Evolutionary conservation across 148 eudicot genomes (phyloP).

Genomic region (Cornus florida): DNA sequence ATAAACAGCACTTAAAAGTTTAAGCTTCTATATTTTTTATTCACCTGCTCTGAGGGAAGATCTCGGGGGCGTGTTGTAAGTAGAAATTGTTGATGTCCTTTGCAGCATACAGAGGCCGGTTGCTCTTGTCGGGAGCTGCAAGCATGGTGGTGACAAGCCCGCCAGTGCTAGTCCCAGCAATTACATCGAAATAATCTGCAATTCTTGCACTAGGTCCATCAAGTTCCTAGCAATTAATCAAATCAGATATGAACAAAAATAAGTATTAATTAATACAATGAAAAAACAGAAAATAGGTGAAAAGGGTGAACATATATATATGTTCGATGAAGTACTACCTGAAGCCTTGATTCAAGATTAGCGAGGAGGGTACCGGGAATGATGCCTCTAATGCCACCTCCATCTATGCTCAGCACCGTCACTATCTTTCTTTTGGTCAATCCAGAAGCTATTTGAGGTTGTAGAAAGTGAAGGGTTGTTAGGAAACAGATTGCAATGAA

Average conservation of each 20-base stretch:
- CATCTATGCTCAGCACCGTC: constrained; percentile 25
- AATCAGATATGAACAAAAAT: background rate
- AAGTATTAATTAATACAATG: background rate
- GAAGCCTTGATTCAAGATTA: constrained; percentile 22
- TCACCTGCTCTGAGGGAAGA: background rate
- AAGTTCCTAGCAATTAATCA: background rate
- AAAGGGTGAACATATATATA: too few species aligned
- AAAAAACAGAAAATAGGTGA: too few species aligned
- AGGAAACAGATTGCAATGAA: background rate
- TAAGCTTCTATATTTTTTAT: too few species aligned
- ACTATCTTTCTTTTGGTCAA: constrained; percentile 6
- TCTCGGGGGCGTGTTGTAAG: background rate
- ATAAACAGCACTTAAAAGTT: too few species aligned
- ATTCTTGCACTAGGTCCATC: background rate
- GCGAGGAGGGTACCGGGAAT: constrained; percentile 17
- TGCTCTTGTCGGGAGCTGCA: background rate
- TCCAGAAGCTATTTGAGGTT: background rate
- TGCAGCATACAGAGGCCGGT: background rate
- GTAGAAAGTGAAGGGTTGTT: background rate
- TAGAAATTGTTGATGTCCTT: background rate
- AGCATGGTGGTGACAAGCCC: background rate
- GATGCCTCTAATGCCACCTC: constrained; percentile 28
- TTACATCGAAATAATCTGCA: background rate
- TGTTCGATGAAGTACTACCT: constrained; percentile 8
- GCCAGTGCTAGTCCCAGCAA: background rate